These are phyloP conservation scores for Rhodomyrtus psidioides DNA, from an alignment of 441 rosid species.

Conservation along the genomic window DNA sequence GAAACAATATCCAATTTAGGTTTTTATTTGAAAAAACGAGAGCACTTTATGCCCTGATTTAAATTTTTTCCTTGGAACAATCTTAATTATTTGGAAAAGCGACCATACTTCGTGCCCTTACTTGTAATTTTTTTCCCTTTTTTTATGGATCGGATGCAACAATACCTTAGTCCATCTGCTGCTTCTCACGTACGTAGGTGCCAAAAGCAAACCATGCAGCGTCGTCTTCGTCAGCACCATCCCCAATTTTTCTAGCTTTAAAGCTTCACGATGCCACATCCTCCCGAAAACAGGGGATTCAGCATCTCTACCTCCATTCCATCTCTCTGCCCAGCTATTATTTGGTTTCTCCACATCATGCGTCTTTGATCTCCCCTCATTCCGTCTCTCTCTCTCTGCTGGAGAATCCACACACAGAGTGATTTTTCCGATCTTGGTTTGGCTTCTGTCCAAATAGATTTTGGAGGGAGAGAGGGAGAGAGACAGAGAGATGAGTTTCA, in stretches of 20 bases:
- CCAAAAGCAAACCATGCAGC: background rate
- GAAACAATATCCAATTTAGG: no score
- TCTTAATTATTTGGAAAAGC: no score
- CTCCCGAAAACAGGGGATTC: background rate
- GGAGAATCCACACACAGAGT: background rate
- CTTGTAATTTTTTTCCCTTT: no score
- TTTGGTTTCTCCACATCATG: background rate
- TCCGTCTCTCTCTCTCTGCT: background rate
- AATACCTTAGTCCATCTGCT: background rate
- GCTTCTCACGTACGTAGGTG: background rate
- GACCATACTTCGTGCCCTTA: no score
- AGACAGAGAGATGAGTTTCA: background rate
- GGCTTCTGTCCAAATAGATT: background rate
- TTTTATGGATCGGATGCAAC: no score
- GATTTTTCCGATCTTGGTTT: background rate
- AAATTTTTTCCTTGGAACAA: no score
- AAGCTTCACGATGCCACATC: background rate
- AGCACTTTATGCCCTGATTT: no score
- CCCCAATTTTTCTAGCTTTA: background rate
- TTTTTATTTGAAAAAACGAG: no score
- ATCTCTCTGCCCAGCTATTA: background rate
- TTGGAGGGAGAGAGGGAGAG: background rate
- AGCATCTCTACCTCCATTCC: background rate
- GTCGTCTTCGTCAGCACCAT: background rate
- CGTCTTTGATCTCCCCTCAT: background rate